A percentile compares a stretch with the other conserved stretches of the same genome.
Conservation (phyloP, 2,329 filamentous ascomycete species). For the Fusarium austroafricanum region DNA sequence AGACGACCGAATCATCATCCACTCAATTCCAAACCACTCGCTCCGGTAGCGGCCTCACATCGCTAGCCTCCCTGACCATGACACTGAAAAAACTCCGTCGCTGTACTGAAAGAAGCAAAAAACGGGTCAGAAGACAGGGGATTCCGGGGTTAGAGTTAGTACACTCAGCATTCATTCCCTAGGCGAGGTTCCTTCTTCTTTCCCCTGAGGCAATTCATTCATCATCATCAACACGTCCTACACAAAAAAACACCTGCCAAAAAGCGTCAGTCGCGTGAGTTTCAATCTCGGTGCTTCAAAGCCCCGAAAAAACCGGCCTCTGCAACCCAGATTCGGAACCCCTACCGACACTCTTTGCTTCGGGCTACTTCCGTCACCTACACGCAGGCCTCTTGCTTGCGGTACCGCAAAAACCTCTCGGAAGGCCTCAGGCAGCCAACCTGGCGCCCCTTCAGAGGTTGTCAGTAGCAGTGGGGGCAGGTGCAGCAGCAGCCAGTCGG, state of each 20-base stretch:
- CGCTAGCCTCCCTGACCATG: background rate
- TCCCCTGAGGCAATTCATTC: slow-evolving; percentile 34
- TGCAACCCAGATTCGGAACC: slow-evolving; percentile 35
- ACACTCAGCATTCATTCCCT: slow-evolving; percentile 22
- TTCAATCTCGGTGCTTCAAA: slow-evolving; percentile 16
- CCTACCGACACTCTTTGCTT: slow-evolving; percentile 28
- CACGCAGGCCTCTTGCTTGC: slow-evolving; percentile 13
- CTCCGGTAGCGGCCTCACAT: slow-evolving; percentile 29
- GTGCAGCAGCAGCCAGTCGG: slow-evolving; percentile 26
- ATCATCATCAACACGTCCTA: slow-evolving; percentile 14
- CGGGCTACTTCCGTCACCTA: slow-evolving; percentile 38
- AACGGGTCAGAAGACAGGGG: slow-evolving; percentile 34
- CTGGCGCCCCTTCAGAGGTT: slow-evolving; percentile 42
- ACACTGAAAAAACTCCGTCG: slow-evolving; percentile 13
- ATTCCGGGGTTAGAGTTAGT: slow-evolving; percentile 24
- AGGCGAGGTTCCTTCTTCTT: slow-evolving; percentile 12
- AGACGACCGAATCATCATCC: slow-evolving; percentile 29
- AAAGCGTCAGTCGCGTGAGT: background rate
- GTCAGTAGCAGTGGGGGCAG: slow-evolving; percentile 31
- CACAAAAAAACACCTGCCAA: background rate
- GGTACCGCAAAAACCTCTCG: slow-evolving; percentile 26
- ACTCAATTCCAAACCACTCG: slow-evolving; percentile 4
- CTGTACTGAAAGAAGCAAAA: slow-evolving; percentile 30
- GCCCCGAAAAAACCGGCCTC: slow-evolving; percentile 27
- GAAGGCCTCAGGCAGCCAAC: slow-evolving; percentile 25